Base-by-base conservation (phyloP, 768 basidiomycete genomes). In the Leucosporidium yakuticum region DNA sequence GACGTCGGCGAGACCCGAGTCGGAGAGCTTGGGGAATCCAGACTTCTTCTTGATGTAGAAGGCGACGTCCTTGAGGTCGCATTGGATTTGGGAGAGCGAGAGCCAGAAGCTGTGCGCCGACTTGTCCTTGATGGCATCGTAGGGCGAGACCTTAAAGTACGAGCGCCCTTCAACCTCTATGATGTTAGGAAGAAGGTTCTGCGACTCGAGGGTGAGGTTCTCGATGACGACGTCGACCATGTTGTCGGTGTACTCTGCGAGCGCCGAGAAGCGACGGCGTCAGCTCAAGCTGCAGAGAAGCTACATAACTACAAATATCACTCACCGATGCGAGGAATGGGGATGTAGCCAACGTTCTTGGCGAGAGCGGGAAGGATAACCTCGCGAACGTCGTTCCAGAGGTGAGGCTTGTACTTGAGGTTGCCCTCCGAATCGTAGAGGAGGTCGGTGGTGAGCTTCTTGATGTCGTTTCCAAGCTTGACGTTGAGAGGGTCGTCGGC, bases 41-140 rank as follows among this genome's bases (percentile, higher is more conserved):
- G 56, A 61, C 75, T 76, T 77, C 74, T 75, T 72, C 56, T 72
- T 74, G 68, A 69, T 65, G 70, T 71, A 72, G 78, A 98, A 95
- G 14, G 89, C 88, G 20, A 96, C 90, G 74, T 97, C 93, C 21
- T 89, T 85, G 85, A 98, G 88, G 73, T 96, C 92, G 8, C 89
- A 88, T 77, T 97, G 93, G 74, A 96, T 89, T 78, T 97, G 93
- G 34, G 82, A 82, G 48, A 96, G 82, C 12, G 85, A 86, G 63
- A 96, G 77, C 47, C 83, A 87, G 76, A 96, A 85, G 63, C 85
- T 83, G 78, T 95, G 90, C 72, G 84, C 83, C 34, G 27, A 29
- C 47, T 48, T 11, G 47, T 60, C 60, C 47, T 60, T 60, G 47
- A 60, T 60, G 17, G 44, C 60, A 48, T 80, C 77, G 81, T 94